Base-by-base conservation (phyloP, 1,284 basidiomycete genomes). In the Pseudozyma pruni region DNA sequence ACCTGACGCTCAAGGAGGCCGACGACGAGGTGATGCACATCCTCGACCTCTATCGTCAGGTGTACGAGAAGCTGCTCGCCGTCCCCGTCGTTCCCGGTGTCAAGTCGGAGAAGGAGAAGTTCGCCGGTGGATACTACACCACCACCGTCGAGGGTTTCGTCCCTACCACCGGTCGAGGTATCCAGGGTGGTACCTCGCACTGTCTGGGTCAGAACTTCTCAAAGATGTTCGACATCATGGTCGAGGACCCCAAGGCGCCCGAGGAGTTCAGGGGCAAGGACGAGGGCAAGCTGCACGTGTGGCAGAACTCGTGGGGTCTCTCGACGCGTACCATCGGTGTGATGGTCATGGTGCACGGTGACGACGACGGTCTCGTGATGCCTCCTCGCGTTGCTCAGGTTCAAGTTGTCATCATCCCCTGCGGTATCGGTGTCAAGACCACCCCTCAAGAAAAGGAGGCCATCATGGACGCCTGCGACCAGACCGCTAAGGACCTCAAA, bases 61-160 rank as follows among this genome's bases (percentile, higher is more conserved):
- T 98, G n/a, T 98, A 95, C 85, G 92, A 94, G 83, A 94, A 99
- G 63, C 88, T 98, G 19, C 90, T 99, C 46, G 95, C 95, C 43
- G 93, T 99, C 37, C 95, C 96, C 47, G 94, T 98, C 83, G 91
- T 98, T 68, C 92, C 92, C 11, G 95, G 95, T 74, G 86, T 95
- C 83, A 99, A 99, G 85, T 97, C 94, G 13, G 94, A 97, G 83
- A 98, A 98, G 85, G 95, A 99, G 85, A 98, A 98, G 85, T 99
- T 99, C 76, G 95, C 96, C 9, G 95, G 95, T 52, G 96, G 92
- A 2, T 87, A 95, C 81, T 98, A 98, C 86, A 99, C 96, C 22
- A 98, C 96, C 37, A 98, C 96, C 37, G 89, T 98, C 56, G 95
- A 99, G 84, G 95, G 95, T 45, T 99, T 98, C 86, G 90, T 99